phyloP scores from a whole-genome alignment of 1,284 basidiomycete genomes.

The Malassezia dermatis region DNA sequence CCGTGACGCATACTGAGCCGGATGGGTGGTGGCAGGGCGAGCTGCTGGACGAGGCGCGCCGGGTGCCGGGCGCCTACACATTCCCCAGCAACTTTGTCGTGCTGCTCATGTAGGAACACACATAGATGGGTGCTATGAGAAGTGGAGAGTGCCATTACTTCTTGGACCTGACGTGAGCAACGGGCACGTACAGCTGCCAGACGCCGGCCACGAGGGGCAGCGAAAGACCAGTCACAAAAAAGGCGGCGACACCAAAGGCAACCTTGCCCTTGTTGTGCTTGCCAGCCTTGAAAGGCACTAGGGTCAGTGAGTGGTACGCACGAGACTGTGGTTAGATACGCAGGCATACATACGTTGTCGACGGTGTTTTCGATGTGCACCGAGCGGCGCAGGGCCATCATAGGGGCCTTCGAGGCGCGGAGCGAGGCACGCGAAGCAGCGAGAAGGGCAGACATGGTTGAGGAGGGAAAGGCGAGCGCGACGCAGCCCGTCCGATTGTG shows the following conservation, averaged over 20 bases:
- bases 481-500: conserved; percentile 1
- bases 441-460: conserved; percentile 31
- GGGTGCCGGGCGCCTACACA: conserved; percentile 66
- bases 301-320: conserved; percentile 12
- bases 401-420: conserved; percentile 26
- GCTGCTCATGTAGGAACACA: conserved; percentile 52
- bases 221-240: conserved; percentile 36
- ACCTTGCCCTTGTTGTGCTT: conserved; percentile 36
- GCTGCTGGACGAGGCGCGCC: conserved; percentile 69
- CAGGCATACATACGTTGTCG: conserved; percentile 32
- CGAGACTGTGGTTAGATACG: conserved; percentile 14
- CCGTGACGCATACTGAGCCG: conserved; percentile 77
- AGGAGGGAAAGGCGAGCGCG: background rate
- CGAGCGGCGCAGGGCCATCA: conserved; percentile 23
- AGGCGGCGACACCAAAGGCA: conserved; percentile 30
- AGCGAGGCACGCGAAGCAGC: conserved; percentile 29
- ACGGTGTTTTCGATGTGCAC: conserved; percentile 45
- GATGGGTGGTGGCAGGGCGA: conserved; percentile 87
- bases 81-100: conserved; percentile 77
- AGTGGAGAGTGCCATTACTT: conserved; percentile 4
- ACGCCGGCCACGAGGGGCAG: conserved; percentile 39
- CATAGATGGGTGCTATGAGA: conserved; percentile 3
- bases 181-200: conserved; percentile 35
- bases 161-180: conserved; percentile 2
- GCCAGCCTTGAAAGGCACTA: conserved; percentile 43